Base-by-base conservation (phyloP, 2,329 filamentous ascomycete genomes). In the Alternaria conjuncta region DNA sequence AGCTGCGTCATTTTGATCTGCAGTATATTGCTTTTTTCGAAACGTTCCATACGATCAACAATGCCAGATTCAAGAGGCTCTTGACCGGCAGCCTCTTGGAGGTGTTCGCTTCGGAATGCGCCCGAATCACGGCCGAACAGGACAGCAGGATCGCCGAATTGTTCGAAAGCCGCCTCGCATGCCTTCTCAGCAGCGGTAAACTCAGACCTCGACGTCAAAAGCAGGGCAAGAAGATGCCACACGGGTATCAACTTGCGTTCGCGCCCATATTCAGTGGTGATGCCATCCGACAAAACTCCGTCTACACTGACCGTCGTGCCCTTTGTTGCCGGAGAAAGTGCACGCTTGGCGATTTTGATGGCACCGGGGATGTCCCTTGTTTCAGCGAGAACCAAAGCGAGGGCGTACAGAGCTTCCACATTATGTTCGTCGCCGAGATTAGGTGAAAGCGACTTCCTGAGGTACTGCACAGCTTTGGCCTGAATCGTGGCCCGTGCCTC, bases 1-100 rank as follows among this genome's bases (percentile, higher is more conserved):
- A 99, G 84, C 74, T 98, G 94, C 11, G 95, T 97, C 88, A 98
- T 97, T 79, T 97, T 97, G 65, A 97, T 89, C 79, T 98, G 92
- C n/a, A 99, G 82, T 45, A 99, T 90, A 53, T 88, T 88, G 78
- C 94, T 92, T 75, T 94, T 96, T 76, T 98, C 94, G 25, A 89
- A 88, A 61, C 90, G 88, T 66, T 93, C 91, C 89, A 97, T 92
- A 47, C 92, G 89, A 68, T 95, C 91, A 1, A 96, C 86, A 50
- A 92, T 76, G 4, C 89, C 88, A 66, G 71, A 70, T 15, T 59
- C 59, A n/a, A 60, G 61, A 9, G 21, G 50, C 8, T 64, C 64
- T 23, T 68, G 67, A 11, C 70, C 69, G 25, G 64, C 68, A 13
- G 53, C 70, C 32, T 74, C 68, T 44, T 91, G 91, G 44, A 92